phyloP scores from a whole-genome alignment of 2,329 filamentous ascomycete genomes.

The Penicillium brasilianum region DNA sequence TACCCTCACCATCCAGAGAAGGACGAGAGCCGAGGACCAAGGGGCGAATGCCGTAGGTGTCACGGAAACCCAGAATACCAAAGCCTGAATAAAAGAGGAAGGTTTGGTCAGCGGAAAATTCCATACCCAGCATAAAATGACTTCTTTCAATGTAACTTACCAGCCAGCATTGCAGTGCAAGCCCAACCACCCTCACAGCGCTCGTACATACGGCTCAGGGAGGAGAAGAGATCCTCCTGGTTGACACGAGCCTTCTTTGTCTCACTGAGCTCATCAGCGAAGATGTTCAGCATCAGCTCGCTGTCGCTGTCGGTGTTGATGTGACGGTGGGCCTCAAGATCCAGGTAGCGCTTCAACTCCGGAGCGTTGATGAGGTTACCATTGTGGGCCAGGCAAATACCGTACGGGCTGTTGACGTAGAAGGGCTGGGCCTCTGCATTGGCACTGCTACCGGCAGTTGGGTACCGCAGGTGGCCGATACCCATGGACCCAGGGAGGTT shows the following conservation, averaged over 20 bases:
- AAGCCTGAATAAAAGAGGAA: slow-evolving; percentile 58
- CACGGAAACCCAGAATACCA: slow-evolving; percentile 78
- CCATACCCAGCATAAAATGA: neutral
- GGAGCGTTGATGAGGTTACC: slow-evolving; percentile 84
- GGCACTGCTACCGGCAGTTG: slow-evolving; percentile 81
- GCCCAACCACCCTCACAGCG: slow-evolving; percentile 77
- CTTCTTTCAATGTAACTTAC: slow-evolving; percentile 40
- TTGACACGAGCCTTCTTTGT: slow-evolving; percentile 83
- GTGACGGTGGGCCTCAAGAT: slow-evolving; percentile 79
- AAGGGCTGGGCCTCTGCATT: slow-evolving; percentile 91
- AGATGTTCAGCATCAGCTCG: slow-evolving; percentile 87
- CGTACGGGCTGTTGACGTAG: slow-evolving; percentile 86
- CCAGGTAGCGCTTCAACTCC: slow-evolving; percentile 72
- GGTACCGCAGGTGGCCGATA: slow-evolving; percentile 84
- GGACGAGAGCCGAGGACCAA: slow-evolving; percentile 77
- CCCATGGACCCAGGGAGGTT: slow-evolving; percentile 86
- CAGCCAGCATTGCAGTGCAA: slow-evolving; percentile 80
- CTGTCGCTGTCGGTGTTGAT: slow-evolving; percentile 91
- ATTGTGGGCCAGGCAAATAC: slow-evolving; percentile 81
- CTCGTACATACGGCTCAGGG: slow-evolving; percentile 73
- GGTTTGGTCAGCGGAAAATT: slow-evolving; percentile 18
- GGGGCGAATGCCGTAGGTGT: slow-evolving; percentile 81
- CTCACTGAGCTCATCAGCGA: slow-evolving; percentile 79
- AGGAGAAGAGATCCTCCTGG: slow-evolving; percentile 74
- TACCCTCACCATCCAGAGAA: slow-evolving; percentile 67